phyloP scores from a whole-genome alignment of 768 basidiomycete genomes.

The Leccinum pellstonianum region DNA sequence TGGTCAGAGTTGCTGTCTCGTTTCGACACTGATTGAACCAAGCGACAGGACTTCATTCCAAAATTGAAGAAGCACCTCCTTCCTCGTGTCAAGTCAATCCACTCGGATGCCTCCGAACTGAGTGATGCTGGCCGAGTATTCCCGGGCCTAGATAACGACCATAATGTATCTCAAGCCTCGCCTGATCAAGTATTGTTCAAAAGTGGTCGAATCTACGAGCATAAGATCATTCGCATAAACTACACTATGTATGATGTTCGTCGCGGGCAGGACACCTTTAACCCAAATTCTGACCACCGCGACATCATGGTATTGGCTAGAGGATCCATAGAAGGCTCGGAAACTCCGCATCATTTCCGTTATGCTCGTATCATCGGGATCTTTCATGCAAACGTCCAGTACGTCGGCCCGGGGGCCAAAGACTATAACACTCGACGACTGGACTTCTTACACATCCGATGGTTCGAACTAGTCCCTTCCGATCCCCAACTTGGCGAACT shows the following conservation, averaged over 20 bases:
- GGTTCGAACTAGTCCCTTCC: background rate
- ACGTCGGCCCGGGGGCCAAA: background rate
- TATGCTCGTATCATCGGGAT: background rate
- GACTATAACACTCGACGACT: background rate
- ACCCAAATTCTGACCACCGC: background rate
- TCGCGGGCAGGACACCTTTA: background rate
- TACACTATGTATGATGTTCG: background rate
- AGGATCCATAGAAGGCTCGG: background rate
- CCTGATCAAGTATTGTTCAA: background rate
- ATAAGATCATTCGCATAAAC: background rate
- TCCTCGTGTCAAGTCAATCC: background rate
- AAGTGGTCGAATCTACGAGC: background rate
- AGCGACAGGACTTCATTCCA: background rate
- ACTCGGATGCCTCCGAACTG: background rate
- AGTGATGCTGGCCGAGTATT: background rate
- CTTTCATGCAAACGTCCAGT: background rate
- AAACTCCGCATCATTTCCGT: background rate
- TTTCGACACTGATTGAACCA: background rate
- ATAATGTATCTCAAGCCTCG: background rate
- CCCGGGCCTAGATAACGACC: background rate
- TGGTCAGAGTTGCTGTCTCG: background rate
- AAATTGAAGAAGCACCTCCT: background rate
- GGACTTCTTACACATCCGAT: background rate
- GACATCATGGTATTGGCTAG: background rate
- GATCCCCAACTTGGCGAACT: background rate